Percentiles rank a stretch among this genome's conserved stretches.
Evolutionary conservation across 2,329 filamentous ascomycete genomes (phyloP).

Genomic region (Aspergillus phoenicis): DNA sequence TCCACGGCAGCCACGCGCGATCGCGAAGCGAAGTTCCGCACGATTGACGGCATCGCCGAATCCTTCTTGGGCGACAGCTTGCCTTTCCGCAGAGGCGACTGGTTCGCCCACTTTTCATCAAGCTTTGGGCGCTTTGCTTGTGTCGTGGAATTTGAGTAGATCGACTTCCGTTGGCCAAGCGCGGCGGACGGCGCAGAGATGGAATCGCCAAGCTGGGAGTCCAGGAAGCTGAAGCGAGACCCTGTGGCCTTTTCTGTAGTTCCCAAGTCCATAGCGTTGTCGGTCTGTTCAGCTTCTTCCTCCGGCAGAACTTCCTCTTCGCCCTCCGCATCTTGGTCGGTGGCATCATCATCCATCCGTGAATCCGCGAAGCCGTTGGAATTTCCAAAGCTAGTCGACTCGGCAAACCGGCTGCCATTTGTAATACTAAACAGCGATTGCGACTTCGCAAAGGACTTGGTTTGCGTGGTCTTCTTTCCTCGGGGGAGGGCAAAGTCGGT

Average conservation of each 20-base stretch:
- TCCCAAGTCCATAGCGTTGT: conserved; percentile 34
- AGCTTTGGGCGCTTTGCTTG: conserved; percentile 46
- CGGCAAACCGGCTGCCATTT: conserved; percentile 30
- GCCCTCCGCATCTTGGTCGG: conserved; percentile 39
- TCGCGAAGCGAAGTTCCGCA: conserved; percentile 66
- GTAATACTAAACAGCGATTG: conserved; percentile 33
- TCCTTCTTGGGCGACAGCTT: conserved; percentile 51
- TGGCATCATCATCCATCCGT: conserved; percentile 29
- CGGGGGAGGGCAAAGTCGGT: conserved; percentile 35
- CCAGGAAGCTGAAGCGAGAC: conserved; percentile 34
- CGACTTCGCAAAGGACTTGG: conserved; percentile 28
- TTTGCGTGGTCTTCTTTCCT: conserved; percentile 29
- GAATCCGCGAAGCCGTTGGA: conserved; percentile 30
- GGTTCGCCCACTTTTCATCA: conserved; percentile 42
- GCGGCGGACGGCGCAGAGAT: conserved; percentile 19
- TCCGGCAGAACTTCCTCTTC: conserved; percentile 45
- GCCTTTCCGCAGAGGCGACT: conserved; percentile 37
- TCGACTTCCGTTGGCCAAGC: conserved; percentile 36
- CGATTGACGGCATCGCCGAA: conserved; percentile 69
- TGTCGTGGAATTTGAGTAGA: conserved; percentile 46
- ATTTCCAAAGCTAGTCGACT: conserved; percentile 29
- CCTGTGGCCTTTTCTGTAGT: conserved; percentile 18
- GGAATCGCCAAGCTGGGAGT: conserved; percentile 34
- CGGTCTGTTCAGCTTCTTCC: conserved; percentile 42
- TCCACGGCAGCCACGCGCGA: conserved; percentile 61